Percentiles rank a stretch among this genome's conserved stretches.
These are phyloP conservation scores for Clathrus columnatus DNA, from an alignment of 768 basidiomycete species.

Conservation along the genomic window DNA sequence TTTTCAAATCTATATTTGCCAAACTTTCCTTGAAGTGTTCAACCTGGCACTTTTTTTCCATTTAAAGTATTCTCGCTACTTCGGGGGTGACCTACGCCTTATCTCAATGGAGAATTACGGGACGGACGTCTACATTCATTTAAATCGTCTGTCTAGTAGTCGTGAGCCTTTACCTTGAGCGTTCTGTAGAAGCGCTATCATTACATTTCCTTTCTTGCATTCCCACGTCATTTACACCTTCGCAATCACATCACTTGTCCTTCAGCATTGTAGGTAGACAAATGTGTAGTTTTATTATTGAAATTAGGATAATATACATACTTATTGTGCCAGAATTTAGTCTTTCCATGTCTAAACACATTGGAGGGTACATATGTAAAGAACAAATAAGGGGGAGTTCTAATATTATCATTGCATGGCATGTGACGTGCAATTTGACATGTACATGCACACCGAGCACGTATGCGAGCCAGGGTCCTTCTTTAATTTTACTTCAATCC, in stretches of 20 bases:
- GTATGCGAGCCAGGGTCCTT: too few relatives aligned
- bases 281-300: too few relatives aligned
- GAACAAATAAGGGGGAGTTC: too few relatives aligned
- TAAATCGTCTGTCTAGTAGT: slow-evolving; percentile 78
- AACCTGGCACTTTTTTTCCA: not conserved
- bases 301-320: too few relatives aligned
- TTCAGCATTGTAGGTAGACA: too few relatives aligned
- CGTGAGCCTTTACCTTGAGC: slow-evolving; percentile 62
- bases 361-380: too few relatives aligned
- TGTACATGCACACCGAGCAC: too few relatives aligned
- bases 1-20: not conserved
- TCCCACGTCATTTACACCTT: not conserved
- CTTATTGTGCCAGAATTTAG: too few relatives aligned
- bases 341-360: too few relatives aligned
- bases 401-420: too few relatives aligned
- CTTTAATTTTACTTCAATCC: too few relatives aligned
- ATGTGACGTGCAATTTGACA: too few relatives aligned
- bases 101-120: slow-evolving; percentile 99
- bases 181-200: not conserved
- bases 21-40: not conserved
- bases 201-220: not conserved
- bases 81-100: slow-evolving; percentile 84
- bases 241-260: not conserved
- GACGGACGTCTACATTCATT: slow-evolving; percentile 88
- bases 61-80: slow-evolving; percentile 84